These are phyloP conservation scores for Penicillium daleae DNA, from an alignment of 495 filamentous ascomycete genomes.

Conservation along the genomic window DNA sequence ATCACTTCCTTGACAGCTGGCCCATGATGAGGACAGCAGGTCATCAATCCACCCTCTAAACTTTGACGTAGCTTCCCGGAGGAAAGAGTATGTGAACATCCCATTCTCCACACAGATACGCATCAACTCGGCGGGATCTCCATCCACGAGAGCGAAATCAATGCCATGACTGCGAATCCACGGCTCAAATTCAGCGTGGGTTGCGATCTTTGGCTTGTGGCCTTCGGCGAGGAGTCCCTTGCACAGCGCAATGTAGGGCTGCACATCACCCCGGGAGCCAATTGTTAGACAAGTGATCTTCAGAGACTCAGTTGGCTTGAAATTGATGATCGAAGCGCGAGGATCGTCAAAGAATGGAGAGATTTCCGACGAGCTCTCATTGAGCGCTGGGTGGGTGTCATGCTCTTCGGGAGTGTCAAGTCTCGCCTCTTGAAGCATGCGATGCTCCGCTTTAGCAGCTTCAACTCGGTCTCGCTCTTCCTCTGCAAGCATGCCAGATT, in stretches of 20 bases:
- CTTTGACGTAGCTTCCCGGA: conserved; percentile 82
- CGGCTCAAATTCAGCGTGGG: conserved; percentile 83
- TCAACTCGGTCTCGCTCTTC: conserved; percentile 74
- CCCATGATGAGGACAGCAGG: conserved; percentile 81
- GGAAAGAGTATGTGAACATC: conserved; percentile 93
- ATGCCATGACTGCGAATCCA: conserved; percentile 94
- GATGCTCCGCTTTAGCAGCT: conserved; percentile 79
- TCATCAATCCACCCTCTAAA: conserved; percentile 95
- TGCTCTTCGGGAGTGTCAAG: conserved; percentile 61
- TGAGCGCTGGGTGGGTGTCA: conserved; percentile 48
- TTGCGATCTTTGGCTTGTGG: conserved; percentile 85
- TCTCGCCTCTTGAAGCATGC: conserved; percentile 78
- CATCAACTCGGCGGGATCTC: conserved; percentile 95
- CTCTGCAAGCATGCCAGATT: conserved; percentile 68
- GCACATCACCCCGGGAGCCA: conserved; percentile 92
- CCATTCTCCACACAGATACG: conserved; percentile 94
- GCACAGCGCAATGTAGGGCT: conserved; percentile 96
- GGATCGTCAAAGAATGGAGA: conserved; percentile 90
- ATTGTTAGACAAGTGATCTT: conserved; percentile 95
- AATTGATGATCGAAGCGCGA: conserved; percentile 88
- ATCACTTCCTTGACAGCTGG: conserved; percentile 83
- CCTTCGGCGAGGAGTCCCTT: conserved; percentile 88
- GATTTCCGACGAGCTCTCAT: conserved; percentile 50
- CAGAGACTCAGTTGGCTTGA: conserved; percentile 83
- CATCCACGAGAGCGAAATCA: conserved; percentile 83